Base-by-base conservation (phyloP, 78 protist genomes). In the slime mould (Dictyostelium discoideum) region DNA sequence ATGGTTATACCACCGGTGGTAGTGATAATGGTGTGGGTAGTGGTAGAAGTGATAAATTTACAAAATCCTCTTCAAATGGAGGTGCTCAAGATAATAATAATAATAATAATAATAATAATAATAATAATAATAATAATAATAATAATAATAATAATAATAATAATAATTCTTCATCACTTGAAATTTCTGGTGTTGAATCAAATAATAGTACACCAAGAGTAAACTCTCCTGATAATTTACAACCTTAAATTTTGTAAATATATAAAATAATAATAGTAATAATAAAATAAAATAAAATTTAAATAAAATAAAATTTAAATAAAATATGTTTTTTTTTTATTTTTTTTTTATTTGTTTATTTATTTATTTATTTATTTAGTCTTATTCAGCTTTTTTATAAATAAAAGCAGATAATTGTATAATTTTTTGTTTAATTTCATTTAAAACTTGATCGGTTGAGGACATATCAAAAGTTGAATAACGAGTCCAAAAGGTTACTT, bases 341-440 rank as follows among this genome's bases (percentile, higher is more conserved):
- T n/a, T n/a, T n/a, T n/a, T 57, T 57, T 20, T 57, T 57, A 18
- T 57, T 54, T 14, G 0, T 54, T 46, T 46, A 46, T 46, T 46
- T 46, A 46, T 46, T 46, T 57, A 20, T 57, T 57, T 57, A 20
- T 57, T 57, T 57, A 20, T 57, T 14, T 57, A 5, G 0, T 14
- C 0, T 67, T 67, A 37, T 74, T 74, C 40, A 37, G 46, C 83
- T 9, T 90, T 82, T 57, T 80, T 90, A 82, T 90, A 90, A 18
- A 90, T n/a, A 39, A 90, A 81, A 22, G 85, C 88, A 9, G 95
- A 67, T 54, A 90, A 42, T 73, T 90, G 95, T 14, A n/a, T 82
- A 10, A 90, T 82, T 37, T 79, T 80, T 20, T 90, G 95, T 90
- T 76, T 90, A 42, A 90, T 67, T 82, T 90, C 95, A 54, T 88